Evolutionary conservation across 345 rosid species (phyloP).

Genomic region (Rhizophora apiculata): DNA sequence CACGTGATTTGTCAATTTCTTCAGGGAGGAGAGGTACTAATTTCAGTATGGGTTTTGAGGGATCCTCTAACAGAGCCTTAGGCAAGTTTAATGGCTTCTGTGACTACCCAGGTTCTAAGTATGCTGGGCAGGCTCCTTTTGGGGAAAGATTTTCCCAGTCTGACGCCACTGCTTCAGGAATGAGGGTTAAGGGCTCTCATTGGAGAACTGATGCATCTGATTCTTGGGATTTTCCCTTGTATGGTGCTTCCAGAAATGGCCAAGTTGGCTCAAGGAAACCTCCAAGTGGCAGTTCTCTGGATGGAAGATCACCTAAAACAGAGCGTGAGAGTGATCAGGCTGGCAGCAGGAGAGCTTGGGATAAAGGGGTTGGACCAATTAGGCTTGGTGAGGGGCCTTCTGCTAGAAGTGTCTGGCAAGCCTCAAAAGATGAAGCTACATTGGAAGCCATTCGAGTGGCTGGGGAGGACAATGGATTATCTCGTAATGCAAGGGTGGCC

Average conservation of each 20-base stretch:
- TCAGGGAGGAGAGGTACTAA: slow-evolving; percentile 67
- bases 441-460: slow-evolving; percentile 97
- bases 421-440: slow-evolving; percentile 98
- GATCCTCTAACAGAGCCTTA: slow-evolving; percentile 47
- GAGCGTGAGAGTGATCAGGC: slow-evolving; percentile 68
- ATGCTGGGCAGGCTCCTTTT: slow-evolving; percentile 51
- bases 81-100: slow-evolving; percentile 71
- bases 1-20: slow-evolving; percentile 78
- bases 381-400: slow-evolving; percentile 99
- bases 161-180: slow-evolving; percentile 54
- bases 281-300: slow-evolving; percentile 46
- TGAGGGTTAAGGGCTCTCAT: slow-evolving; percentile 65
- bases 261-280: slow-evolving; percentile 59
- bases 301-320: slow-evolving; percentile 59
- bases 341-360: slow-evolving; percentile 85
- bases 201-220: slow-evolving; percentile 75
- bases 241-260: slow-evolving; percentile 70
- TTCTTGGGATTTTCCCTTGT: slow-evolving; percentile 65
- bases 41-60: slow-evolving; percentile 61
- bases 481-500: slow-evolving; percentile 56
- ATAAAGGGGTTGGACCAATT: slow-evolving; percentile 61
- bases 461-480: slow-evolving; percentile 73
- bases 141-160: slow-evolving; percentile 79
- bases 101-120: slow-evolving; percentile 62
- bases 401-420: slow-evolving; percentile 99